These are phyloP conservation scores for Cucumis sativus DNA, from an alignment of 306 rosid species.

Conservation along the genomic window Cucumber_9930_V3 NC_026655.2:25829001-25829500, in stretches of 20 bases:
- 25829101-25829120: too few species aligned
- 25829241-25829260: background rate
- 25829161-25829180: too few species aligned
- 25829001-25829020: too few species aligned
- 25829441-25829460: constrained; percentile 50
- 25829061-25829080: too few species aligned
- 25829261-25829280: background rate
- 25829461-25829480: constrained; percentile 37
- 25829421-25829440: constrained; percentile 54
- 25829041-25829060: too few species aligned
- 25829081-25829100: too few species aligned
- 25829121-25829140: too few species aligned
- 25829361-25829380: background rate
- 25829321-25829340: background rate
- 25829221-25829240: background rate
- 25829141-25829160: too few species aligned
- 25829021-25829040: too few species aligned
- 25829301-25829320: background rate
- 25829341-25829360: background rate
- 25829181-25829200: too few species aligned
- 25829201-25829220: background rate
- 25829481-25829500: background rate
- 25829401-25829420: background rate
- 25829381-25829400: background rate
- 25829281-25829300: background rate